These are phyloP conservation scores for Postia placenta DNA, from an alignment of 768 basidiomycete species.

Conservation along the genomic window DNA sequence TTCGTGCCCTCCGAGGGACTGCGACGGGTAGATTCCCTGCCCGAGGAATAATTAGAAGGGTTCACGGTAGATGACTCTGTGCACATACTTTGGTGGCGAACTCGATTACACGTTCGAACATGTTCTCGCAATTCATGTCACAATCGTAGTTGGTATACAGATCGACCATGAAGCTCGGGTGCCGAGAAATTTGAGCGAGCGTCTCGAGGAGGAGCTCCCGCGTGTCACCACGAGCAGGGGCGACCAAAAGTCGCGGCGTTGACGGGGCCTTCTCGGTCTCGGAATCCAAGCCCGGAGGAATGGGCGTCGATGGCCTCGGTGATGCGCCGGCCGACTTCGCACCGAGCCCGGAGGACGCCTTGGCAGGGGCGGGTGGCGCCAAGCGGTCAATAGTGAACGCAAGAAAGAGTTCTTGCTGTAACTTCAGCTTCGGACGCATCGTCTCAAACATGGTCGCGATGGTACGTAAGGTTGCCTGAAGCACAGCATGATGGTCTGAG, in stretches of 20 bases:
- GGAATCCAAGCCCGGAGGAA: conserved; percentile 16
- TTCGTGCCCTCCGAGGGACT: conserved; percentile 51
- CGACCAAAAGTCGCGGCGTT: conserved; percentile 47
- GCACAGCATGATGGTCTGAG: conserved; percentile 76
- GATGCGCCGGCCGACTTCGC: conserved; percentile 12
- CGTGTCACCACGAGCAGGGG: conserved; percentile 82
- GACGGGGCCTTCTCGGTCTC: conserved; percentile 19
- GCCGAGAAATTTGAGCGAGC: conserved; percentile 70
- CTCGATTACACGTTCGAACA: conserved; percentile 84
- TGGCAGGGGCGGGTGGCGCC: conserved; percentile 43
- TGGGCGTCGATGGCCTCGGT: conserved; percentile 30
- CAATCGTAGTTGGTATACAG: conserved; percentile 96
- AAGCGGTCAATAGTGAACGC: conserved; percentile 92
- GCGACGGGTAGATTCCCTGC: conserved; percentile 76
- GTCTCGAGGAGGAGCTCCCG: conserved; percentile 89
- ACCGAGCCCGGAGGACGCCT: conserved; percentile 10
- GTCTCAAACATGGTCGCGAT: conserved; percentile 86
- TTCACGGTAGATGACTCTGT: too few species aligned
- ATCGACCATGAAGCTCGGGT: conserved; percentile 92
- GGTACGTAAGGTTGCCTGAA: conserved; percentile 77
- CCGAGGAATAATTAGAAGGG: too few species aligned
- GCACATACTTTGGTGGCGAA: conserved; percentile 82
- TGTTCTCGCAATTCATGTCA: conserved; percentile 92
- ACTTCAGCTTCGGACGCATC: conserved; percentile 78
- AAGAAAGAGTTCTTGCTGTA: conserved; percentile 93